Evolutionary conservation across 2,329 filamentous ascomycete species (phyloP).

Genomic region (Penicillium sp.): DNA sequence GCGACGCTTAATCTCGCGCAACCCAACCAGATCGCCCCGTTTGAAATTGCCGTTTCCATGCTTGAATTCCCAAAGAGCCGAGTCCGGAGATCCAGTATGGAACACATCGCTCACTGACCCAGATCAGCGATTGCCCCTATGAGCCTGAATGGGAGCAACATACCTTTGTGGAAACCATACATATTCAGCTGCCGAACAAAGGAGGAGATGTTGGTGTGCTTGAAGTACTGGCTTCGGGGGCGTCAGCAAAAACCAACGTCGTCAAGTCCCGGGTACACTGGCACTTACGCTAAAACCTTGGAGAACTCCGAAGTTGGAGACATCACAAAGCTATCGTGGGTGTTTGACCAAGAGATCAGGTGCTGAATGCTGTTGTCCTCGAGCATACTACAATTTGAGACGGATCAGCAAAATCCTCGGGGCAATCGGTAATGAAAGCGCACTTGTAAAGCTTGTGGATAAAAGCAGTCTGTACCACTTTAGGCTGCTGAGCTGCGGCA

Average conservation of each 20-base stretch:
- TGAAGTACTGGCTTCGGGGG: constrained; percentile 84
- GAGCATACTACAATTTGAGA: constrained; percentile 70
- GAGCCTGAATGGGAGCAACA: constrained; percentile 12
- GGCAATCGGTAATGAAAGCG: constrained; percentile 31
- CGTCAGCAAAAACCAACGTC: constrained; percentile 22
- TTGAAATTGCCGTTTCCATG: constrained; percentile 98
- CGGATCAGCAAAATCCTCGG: not conserved
- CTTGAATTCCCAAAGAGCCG: constrained; percentile 97
- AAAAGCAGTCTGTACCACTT: constrained; percentile 97
- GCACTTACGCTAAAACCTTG: constrained; percentile 88
- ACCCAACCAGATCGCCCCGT: constrained; percentile 82
- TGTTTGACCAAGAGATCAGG: constrained; percentile 92
- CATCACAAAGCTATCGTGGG: constrained; percentile 98
- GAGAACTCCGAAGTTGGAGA: constrained; percentile 96
- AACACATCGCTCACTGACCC: constrained; percentile 91
- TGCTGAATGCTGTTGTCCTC: constrained; percentile 92
- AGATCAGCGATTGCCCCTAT: constrained; percentile 8
- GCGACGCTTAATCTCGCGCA: constrained; percentile 92
- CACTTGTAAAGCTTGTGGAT: constrained; percentile 99
- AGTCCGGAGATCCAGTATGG: constrained; percentile 89
- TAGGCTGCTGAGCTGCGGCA: constrained; percentile 77
- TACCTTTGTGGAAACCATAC: constrained; percentile 99
- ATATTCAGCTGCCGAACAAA: constrained; percentile 98
- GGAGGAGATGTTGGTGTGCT: constrained; percentile 98
- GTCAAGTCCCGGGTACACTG: not conserved